phyloP scores from a whole-genome alignment of 2,329 filamentous ascomycete species.

The Drechslerella coelobrocha region DNA sequence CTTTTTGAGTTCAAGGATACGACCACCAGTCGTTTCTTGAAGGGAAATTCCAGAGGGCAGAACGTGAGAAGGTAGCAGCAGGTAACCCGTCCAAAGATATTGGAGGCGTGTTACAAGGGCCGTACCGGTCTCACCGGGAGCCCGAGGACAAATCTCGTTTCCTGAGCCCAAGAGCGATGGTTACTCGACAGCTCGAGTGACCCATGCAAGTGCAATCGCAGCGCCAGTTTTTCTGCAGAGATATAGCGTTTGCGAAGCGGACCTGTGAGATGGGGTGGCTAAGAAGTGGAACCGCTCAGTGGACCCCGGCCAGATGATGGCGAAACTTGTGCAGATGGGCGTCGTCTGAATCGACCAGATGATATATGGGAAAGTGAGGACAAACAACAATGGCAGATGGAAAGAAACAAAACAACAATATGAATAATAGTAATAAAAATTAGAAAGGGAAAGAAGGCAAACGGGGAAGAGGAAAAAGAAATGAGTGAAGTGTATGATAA shows the following conservation, averaged over 20 bases:
- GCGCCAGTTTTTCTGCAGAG: conserved; percentile 22
- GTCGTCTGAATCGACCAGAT: conserved; percentile 31
- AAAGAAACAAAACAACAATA: not conserved
- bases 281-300: conserved; percentile 37
- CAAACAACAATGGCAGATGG: not conserved
- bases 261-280: conserved; percentile 4
- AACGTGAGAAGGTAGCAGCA: not conserved
- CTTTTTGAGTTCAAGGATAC: conserved; percentile 25
- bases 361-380: conserved; percentile 15
- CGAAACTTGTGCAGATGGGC: too few species aligned
- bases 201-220: conserved; percentile 24
- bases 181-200: conserved; percentile 33
- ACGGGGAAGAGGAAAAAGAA: conserved; percentile 5
- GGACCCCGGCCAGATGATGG: conserved; percentile 47
- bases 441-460: conserved; percentile 10
- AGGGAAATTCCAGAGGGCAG: conserved; percentile 30
- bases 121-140: conserved; percentile 36
- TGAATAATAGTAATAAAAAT: not conserved
- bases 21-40: conserved; percentile 28
- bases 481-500: conserved; percentile 14
- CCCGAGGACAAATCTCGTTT: conserved; percentile 39
- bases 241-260: conserved; percentile 35
- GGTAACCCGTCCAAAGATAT: conserved; percentile 27
- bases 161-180: conserved; percentile 28
- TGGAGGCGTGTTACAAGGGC: conserved; percentile 44